Evolutionary conservation across 371 early-diverging fungal species (phyloP), one percentile per base, ranked within the genome.

Genomic region (Aphelidium insulamus): DNA sequence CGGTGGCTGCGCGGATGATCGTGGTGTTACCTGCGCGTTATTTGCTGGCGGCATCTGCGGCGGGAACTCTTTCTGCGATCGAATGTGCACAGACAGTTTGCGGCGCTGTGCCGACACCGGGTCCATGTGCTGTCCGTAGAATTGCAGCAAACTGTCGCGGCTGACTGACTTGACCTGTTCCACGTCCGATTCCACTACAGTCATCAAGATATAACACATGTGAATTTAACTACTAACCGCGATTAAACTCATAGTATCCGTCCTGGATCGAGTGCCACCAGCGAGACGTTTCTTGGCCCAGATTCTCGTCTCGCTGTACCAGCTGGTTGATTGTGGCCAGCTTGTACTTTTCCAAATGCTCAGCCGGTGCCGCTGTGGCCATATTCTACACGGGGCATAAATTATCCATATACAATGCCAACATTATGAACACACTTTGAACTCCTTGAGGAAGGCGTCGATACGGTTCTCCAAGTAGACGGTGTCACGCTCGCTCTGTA

Each of bases 401-500:
- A 7, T 6, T 21, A 28, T 19, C 25, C 15, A 21, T 10, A 15
- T 22, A 26, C 15, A 3, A 30, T 20, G 9, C 31, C n/a, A 11
- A 39, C 34, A 35, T 22, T 17, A 33, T 34, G 24, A 26, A 22
- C 17, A 21, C 21, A 30, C 30, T 21, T 23, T 10, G 27, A 73
- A 51, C 38, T 50, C 57, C 17, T 46, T 43, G 43, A 85, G 44
- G 45, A 88, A 92, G 21, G 49, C 51, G 37, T 77, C 76, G 35
- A 90, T 74, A 17, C 90, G 65, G 33, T 57, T 53, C 40, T 84
- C 77, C 23, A 88, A 53, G 46, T 75, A 77, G n/a, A 66, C 50
- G 0, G 94, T 81, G 30, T 74, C 75, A 4, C 66, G 50, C 45
- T 86, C 88, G 38, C 83, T 80, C 42, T 92, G 88, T 10, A 92